Evolutionary conservation across 208 protist species (phyloP).

Genomic region (Leishmania major): DNA sequence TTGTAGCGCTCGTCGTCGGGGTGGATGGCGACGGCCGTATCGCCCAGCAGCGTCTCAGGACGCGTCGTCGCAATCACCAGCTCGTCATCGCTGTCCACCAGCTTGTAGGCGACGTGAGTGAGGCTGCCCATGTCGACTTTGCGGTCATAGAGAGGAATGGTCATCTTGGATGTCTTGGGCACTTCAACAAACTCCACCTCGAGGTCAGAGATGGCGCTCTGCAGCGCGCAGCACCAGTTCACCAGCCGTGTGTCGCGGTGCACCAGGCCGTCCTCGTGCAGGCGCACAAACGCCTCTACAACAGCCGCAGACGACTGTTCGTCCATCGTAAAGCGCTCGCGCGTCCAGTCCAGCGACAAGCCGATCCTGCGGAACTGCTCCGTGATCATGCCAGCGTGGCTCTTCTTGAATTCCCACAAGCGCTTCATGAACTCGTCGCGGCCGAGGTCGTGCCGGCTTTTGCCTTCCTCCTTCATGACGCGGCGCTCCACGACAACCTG

Average conservation of each 20-base stretch:
- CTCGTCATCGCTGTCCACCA: slow-evolving; percentile 83
- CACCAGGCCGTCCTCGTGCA: slow-evolving; percentile 97
- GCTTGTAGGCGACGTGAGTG: slow-evolving; percentile 96
- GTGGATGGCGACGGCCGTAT: slow-evolving; percentile 98
- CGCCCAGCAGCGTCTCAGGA: slow-evolving; percentile 99
- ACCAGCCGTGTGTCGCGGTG: slow-evolving; percentile 98
- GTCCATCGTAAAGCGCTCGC: slow-evolving; percentile 99
- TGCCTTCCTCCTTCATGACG: slow-evolving; percentile 84
- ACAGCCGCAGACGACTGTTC: slow-evolving; percentile 92
- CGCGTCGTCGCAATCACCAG: slow-evolving; percentile 98
- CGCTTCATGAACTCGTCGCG: slow-evolving; percentile 97
- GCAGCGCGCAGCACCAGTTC: slow-evolving; percentile 99
- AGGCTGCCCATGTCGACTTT: slow-evolving; percentile 96
- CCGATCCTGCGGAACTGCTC: slow-evolving; percentile 97
- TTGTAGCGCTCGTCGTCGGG: slow-evolving; percentile 98
- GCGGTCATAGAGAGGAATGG: slow-evolving; percentile 91
- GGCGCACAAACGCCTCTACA: slow-evolving; percentile 95
- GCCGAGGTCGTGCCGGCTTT: slow-evolving; percentile 96
- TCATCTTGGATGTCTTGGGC: slow-evolving; percentile 72
- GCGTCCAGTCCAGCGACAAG: slow-evolving; percentile 98
- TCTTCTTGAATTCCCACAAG: slow-evolving; percentile 98
- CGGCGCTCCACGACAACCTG: slow-evolving; percentile 99
- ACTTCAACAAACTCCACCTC: slow-evolving; percentile 97
- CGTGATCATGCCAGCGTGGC: slow-evolving; percentile 95
- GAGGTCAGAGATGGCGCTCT: slow-evolving; percentile 99